Base-by-base conservation (phyloP, 352 stramenopile species). In the Phytopythium kandeliae region DNA sequence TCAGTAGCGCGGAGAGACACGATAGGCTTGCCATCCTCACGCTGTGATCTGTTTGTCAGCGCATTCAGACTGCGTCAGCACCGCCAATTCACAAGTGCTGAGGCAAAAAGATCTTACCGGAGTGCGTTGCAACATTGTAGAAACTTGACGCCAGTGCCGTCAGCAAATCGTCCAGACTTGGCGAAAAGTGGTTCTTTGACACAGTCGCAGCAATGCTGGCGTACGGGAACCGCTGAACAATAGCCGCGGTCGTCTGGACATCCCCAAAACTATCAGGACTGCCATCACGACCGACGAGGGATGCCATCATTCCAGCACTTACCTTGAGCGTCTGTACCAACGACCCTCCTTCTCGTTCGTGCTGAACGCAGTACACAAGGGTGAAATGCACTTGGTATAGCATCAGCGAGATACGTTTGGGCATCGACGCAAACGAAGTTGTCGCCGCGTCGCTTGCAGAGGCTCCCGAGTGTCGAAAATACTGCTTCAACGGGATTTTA, bases 161-260 rank as follows among this genome's bases (percentile, higher is more conserved):
- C 36, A 92, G 41, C 40, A 95, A 72, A 19, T 88, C 66, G 3
- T 64, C 72, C 13, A 95, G 45, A 15, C 60, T 69, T 19, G 81
- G 79, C 16, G 71, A 69, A 9, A 90, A 25, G 11, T 85, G 57
- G 24, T 65, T 75, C 43, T 79, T 67, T 28, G 80, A 63, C 6
- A 89, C 58, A 11, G 85, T 35, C 25, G 55, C 41, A 8, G 60
- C 58, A 12, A 95, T 75, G 47, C 66, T 89, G 8, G 64, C 53
- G 51, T 95, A 95, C 19, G 84, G 84, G 24, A 85, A 92, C 48
- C 84, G 74, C 55, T 92, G 78, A 33, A 90, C 77, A 31, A 92
- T 74, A 4, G 78, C 84, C 4, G 75, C 68, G 5, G 77, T 63
- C 11, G 75, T 92, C 66, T 89, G 44, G 10, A 30, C 24, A 57